Base-by-base conservation (phyloP, 1,139 yeast species). In the Kurtzmaniella natalensis region DNA sequence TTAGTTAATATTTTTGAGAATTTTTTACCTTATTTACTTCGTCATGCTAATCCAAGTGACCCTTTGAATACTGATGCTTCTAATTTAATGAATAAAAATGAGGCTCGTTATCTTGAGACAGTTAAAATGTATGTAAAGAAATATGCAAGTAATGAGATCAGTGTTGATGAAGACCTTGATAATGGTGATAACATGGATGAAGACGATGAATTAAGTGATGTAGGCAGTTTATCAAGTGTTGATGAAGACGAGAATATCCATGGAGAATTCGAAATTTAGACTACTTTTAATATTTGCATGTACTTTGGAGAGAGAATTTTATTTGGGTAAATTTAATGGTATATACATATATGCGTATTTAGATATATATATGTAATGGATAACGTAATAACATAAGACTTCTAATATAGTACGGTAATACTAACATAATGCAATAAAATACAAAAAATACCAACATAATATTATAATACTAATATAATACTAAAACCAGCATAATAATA, bases 51-150 rank as follows among this genome's bases (percentile, higher is more conserved):
- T 51, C 94, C 97, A 1, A 72, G 92, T 21, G 98, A 92, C 55
- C 98, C 98, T 1, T 69, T 92, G 43, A 92, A 92, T 51, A 82
- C 92, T 18, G 94, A 86, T 45, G 98, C 98, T 0, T 87, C 95
- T 5, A 78, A 84, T 18, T 61, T 92, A 42, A 78, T 87, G 67
- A 70, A 83, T 43, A 75, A 81, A 43, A 88, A 87, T 47, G 83
- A 79, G 41, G 63, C 70, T 28, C 63, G 72, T 37, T 92, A 89
- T 54, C 77, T 74, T 37, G 77, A 70, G 37, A 81, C 76, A 45
- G 95, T 92, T 11, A 76, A 73, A 48, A 72, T 73, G 28, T 86
- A 87, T 51, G 95, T 89, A 20, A 65, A 67, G 48, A 76, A 72
- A 51, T 88, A 81, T 57, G 96, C 97, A 36, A 61, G 59, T 31